A percentile compares a stretch with the other conserved stretches of the same genome.
Evolutionary conservation across 2,329 filamentous ascomycete species (phyloP).

Genomic region (Colletotrichum brevisporum): DNA sequence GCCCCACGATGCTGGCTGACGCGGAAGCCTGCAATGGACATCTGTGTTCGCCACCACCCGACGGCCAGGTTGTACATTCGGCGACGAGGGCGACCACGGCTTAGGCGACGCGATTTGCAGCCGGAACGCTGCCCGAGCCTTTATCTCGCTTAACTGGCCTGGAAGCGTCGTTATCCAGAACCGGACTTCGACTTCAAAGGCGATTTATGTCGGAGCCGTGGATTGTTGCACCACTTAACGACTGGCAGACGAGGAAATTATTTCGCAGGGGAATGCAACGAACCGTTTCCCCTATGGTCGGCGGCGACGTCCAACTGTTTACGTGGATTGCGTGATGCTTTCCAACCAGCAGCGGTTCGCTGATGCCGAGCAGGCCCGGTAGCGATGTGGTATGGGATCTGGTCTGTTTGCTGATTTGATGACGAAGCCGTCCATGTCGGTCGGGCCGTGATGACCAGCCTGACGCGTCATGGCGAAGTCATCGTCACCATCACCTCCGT

Average conservation of each 20-base stretch:
- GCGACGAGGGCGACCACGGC: constrained; percentile 76
- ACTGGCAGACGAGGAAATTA: not conserved
- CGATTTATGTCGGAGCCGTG: no score
- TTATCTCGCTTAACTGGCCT: no score
- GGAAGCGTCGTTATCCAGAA: no score
- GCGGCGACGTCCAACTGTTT: constrained; percentile 72
- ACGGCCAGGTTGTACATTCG: constrained; percentile 75
- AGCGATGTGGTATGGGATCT: constrained; percentile 74
- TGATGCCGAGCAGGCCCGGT: constrained; percentile 79
- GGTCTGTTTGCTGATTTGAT: constrained; percentile 77
- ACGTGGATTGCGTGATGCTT: constrained; percentile 70
- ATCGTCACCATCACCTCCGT: no score
- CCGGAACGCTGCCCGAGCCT: no score
- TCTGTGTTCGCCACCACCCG: no score
- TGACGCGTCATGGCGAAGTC: no score
- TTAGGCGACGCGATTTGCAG: constrained; percentile 63
- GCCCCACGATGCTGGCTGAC: no score
- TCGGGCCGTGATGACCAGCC: constrained; percentile 77
- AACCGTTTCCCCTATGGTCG: constrained; percentile 66
- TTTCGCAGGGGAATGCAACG: constrained; percentile 41
- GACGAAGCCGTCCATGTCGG: constrained; percentile 67
- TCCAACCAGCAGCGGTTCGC: no score
- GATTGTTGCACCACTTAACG: no score
- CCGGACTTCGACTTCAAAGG: no score
- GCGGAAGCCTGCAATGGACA: no score